Conservation (phyloP, 2,329 filamentous ascomycete genomes). For the Elsinoe ampelina region DNA sequence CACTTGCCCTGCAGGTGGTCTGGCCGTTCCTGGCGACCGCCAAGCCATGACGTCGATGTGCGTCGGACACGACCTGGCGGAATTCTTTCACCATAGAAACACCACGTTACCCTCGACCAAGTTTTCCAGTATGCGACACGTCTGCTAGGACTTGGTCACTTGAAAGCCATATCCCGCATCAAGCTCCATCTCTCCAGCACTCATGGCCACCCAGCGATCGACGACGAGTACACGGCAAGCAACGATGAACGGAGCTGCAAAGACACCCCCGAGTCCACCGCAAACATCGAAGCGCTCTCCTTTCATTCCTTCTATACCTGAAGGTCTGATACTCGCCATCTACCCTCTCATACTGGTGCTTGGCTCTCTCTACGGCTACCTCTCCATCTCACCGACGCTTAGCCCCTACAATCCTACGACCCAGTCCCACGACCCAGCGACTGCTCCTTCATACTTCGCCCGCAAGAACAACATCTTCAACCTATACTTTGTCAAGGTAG, state of each 20-base stretch:
- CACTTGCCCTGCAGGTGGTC: no score
- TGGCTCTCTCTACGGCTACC: conserved; percentile 70
- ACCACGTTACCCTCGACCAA: background rate
- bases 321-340: conserved; percentile 53
- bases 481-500: conserved; percentile 83
- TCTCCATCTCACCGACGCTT: conserved; percentile 46
- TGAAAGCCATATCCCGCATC: background rate
- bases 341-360: conserved; percentile 74
- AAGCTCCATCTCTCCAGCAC: background rate
- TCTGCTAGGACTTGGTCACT: background rate
- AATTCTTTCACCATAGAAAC: background rate
- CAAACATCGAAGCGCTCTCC: conserved; percentile 34
- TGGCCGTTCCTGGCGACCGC: background rate
- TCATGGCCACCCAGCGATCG: background rate
- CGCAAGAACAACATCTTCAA: conserved; percentile 92
- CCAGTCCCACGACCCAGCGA: conserved; percentile 52
- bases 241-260: background rate
- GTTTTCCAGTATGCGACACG: no score
- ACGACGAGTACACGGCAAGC: background rate
- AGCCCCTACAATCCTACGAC: conserved; percentile 52
- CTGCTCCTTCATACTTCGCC: conserved; percentile 78
- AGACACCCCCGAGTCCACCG: background rate
- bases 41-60: conserved; percentile 6
- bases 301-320: conserved; percentile 60
- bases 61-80: no score